Conservation (phyloP, 139 green algal genomes). For the Astrephomene gubernaculifera region DNA sequence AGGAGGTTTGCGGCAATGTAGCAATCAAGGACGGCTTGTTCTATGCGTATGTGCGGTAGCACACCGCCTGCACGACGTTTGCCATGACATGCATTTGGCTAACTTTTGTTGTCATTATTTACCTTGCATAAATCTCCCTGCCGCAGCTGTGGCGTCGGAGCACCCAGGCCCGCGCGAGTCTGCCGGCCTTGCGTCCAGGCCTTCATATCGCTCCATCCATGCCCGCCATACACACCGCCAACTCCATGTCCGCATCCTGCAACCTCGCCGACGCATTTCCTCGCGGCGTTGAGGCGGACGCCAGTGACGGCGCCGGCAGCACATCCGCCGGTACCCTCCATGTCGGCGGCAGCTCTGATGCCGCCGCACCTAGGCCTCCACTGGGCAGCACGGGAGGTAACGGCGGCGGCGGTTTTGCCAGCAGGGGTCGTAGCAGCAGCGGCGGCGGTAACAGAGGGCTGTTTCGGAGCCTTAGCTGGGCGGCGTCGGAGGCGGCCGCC, state of each 20-base stretch:
- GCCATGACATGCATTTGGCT: no score
- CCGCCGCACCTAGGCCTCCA: no score
- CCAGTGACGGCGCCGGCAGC: no score
- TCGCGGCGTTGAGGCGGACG: not conserved
- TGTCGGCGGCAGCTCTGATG: no score
- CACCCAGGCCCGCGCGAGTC: not conserved
- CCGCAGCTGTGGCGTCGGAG: conserved; percentile 22
- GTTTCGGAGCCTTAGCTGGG: not conserved
- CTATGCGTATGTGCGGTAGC: no score
- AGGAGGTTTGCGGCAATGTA: no score
- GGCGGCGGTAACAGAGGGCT: not conserved
- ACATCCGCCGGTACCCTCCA: no score
- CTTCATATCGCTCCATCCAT: not conserved
- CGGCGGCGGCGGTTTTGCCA: not conserved
- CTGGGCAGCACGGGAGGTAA: not conserved
- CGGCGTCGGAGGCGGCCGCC: not conserved
- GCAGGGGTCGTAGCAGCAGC: not conserved
- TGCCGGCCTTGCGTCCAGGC: not conserved
- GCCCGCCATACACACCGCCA: not conserved
- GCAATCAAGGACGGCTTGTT: no score
- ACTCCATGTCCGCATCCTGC: not conserved
- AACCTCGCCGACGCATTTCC: not conserved
- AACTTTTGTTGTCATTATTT: not conserved
- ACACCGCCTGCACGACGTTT: no score
- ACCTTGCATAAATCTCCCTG: not conserved